phyloP scores from a whole-genome alignment of 495 filamentous ascomycete genomes.

The Cairneyella variabilis region DNA sequence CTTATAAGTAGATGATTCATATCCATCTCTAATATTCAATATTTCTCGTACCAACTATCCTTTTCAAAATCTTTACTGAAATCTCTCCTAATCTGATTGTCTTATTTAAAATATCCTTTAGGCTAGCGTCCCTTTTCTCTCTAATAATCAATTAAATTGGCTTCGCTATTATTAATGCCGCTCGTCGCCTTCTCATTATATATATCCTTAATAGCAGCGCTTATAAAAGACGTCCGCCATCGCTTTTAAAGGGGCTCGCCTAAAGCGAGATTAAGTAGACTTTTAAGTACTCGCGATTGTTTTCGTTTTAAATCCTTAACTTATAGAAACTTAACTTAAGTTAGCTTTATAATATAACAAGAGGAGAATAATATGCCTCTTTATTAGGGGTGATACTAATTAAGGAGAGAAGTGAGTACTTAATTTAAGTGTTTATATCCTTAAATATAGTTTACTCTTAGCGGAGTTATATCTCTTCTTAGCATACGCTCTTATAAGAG shows the following conservation, averaged over 20 bases:
- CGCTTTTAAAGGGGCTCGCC: neutral
- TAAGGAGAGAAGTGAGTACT: neutral
- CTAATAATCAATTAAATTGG: slow-evolving; percentile 9
- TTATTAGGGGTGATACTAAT: slow-evolving; percentile 8
- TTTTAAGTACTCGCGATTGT: slow-evolving; percentile 1
- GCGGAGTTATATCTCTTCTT: too few species aligned
- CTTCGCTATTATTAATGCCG: neutral
- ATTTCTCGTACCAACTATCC: slow-evolving; percentile 1
- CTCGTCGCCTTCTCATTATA: neutral
- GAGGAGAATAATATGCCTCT: slow-evolving; percentile 15
- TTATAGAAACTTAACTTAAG: slow-evolving; percentile 10
- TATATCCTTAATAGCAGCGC: neutral
- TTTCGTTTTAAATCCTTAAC: slow-evolving; percentile 4
- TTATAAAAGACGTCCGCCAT: neutral
- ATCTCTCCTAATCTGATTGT: neutral
- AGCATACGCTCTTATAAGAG: too few species aligned
- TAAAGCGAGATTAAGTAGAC: neutral
- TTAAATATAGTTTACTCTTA: slow-evolving; percentile 44
- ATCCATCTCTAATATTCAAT: neutral
- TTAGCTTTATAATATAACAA: slow-evolving; percentile 16
- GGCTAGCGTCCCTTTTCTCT: neutral
- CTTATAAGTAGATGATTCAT: neutral
- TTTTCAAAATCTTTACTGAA: neutral
- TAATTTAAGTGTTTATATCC: slow-evolving; percentile 5
- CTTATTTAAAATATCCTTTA: neutral